Conservation (phyloP, 495 filamentous ascomycete species). For the Aeminium ludgeri region DNA sequence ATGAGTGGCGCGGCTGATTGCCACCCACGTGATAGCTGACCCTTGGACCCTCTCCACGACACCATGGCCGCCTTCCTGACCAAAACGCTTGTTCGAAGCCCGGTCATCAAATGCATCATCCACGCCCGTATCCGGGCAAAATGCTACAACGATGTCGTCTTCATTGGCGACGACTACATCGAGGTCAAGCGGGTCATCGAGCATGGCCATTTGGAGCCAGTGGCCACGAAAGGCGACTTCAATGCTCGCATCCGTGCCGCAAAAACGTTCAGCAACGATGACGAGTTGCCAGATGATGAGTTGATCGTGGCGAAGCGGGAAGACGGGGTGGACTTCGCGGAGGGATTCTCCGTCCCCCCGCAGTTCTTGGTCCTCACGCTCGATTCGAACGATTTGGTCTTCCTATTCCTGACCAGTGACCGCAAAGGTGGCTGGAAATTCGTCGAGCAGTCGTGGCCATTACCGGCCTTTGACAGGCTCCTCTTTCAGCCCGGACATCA, state of each 20-base stretch:
- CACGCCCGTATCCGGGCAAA: conserved; percentile 58
- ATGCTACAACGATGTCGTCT: conserved; percentile 71
- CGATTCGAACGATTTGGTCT: conserved; percentile 49
- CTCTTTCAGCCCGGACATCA: conserved; percentile 54
- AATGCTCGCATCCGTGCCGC: conserved; percentile 51
- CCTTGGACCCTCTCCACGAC: neutral
- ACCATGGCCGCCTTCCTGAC: conserved; percentile 47
- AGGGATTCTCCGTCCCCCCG: conserved; percentile 36
- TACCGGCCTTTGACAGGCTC: conserved; percentile 37
- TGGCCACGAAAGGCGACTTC: conserved; percentile 59
- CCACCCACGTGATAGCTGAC: conserved; percentile 1
- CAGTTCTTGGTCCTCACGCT: conserved; percentile 62
- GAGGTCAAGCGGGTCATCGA: conserved; percentile 50
- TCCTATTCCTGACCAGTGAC: conserved; percentile 43
- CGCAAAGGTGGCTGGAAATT: conserved; percentile 37
- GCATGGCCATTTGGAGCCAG: conserved; percentile 49
- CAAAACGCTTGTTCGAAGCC: conserved; percentile 57
- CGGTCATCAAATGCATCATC: conserved; percentile 59
- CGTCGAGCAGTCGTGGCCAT: conserved; percentile 37
- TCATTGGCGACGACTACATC: conserved; percentile 48
- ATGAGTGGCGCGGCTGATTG: no score
- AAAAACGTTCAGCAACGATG: conserved; percentile 31
- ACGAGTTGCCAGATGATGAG: conserved; percentile 12
- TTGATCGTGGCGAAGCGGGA: conserved; percentile 16
- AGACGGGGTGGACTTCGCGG: neutral